phyloP scores from a whole-genome alignment of 305 asterid genomes.

The Rubia peregrina region DNA sequence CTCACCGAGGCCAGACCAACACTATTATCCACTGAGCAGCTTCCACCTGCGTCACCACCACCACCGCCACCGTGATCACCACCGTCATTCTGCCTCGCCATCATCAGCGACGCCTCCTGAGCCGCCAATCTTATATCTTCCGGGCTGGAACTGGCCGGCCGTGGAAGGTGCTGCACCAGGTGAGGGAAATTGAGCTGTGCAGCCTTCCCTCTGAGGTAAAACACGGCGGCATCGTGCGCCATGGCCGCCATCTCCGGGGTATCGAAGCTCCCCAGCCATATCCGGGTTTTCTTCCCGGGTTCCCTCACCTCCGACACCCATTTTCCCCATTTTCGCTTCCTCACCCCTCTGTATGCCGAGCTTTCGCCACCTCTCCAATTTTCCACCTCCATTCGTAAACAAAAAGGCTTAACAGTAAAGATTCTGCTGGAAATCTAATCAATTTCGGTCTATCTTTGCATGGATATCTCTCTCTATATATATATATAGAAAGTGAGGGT shows the following conservation, averaged over 20 bases:
- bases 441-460: neutral
- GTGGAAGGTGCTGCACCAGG: conserved; percentile 33
- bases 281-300: conserved; percentile 50
- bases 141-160: conserved; percentile 37
- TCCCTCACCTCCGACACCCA: conserved; percentile 70
- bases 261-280: conserved; percentile 68
- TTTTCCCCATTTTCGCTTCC: conserved; percentile 73
- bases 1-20: neutral
- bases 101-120: conserved; percentile 47
- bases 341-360: conserved; percentile 40
- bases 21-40: neutral
- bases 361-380: conserved; percentile 6
- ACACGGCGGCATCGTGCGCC: conserved; percentile 61
- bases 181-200: conserved; percentile 59
- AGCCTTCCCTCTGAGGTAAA: conserved; percentile 42
- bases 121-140: conserved; percentile 52
- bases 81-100: conserved; percentile 12
- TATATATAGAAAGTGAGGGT: neutral
- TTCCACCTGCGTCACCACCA: too few species aligned
- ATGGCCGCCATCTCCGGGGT: conserved; percentile 67
- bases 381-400: neutral
- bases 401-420: neutral
- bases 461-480: too few species aligned
- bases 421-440: neutral
- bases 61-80: neutral